Evolutionary conservation across 176 grass and related monocot genomes (phyloP).

Genomic region (Tuctoria greenei): DNA sequence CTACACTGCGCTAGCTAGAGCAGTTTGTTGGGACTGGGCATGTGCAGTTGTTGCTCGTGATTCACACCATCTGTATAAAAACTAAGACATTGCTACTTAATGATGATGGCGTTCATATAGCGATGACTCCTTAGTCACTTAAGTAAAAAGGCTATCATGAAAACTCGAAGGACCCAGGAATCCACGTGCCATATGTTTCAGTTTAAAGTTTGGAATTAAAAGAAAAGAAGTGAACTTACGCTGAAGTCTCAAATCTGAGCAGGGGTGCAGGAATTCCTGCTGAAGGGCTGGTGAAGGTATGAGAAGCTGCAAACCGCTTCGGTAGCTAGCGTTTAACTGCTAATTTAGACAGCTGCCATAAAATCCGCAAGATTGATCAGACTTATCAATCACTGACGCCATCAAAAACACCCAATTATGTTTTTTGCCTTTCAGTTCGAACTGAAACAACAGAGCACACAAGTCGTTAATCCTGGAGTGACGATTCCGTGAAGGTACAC

Average conservation of each 20-base stretch:
- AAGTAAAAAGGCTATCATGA: not conserved
- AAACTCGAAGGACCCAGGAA: not conserved
- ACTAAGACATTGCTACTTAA: not conserved
- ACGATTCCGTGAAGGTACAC: not conserved
- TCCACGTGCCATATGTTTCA: not conserved
- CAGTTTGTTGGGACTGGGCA: not conserved
- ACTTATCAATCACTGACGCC: not conserved
- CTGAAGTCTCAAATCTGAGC: not conserved
- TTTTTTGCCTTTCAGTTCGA: not conserved
- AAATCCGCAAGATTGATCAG: not conserved
- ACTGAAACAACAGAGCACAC: not conserved
- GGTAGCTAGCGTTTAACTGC: not conserved
- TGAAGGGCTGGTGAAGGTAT: not conserved
- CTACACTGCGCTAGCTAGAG: not conserved
- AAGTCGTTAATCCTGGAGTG: not conserved
- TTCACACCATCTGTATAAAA: not conserved
- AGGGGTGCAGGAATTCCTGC: not conserved
- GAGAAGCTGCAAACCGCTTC: not conserved
- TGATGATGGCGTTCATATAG: no score
- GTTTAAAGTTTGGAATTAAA: not conserved
- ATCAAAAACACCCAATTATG: not conserved
- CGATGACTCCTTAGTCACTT: not conserved
- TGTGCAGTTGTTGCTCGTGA: not conserved
- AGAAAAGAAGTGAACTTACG: not conserved
- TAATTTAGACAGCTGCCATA: not conserved